phyloP scores from a whole-genome alignment of 2,329 filamentous ascomycete species.

The Monilinia vaccinii-corymbosi region DNA sequence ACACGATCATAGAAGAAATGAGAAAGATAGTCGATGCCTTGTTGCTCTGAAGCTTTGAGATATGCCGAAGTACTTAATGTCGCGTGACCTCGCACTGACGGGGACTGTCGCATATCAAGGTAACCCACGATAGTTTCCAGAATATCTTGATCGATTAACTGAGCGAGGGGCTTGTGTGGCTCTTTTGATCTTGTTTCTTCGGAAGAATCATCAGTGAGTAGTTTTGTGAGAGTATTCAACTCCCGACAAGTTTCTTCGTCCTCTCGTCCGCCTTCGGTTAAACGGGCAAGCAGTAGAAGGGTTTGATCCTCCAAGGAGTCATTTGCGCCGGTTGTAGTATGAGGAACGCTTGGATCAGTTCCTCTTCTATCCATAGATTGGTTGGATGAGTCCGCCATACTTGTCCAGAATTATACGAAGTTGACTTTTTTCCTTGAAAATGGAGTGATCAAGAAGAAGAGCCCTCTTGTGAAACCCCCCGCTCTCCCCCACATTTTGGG shows the following conservation, averaged over 20 bases:
- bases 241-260: slow-evolving; percentile 59
- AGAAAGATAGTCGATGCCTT: slow-evolving; percentile 60
- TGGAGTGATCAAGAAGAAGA: neutral
- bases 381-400: slow-evolving; percentile 1
- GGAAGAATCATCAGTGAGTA: slow-evolving; percentile 43
- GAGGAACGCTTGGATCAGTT: slow-evolving; percentile 20
- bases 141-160: slow-evolving; percentile 61
- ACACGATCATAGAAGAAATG: slow-evolving; percentile 68
- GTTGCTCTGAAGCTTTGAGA: slow-evolving; percentile 65
- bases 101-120: slow-evolving; percentile 72
- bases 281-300: slow-evolving; percentile 59
- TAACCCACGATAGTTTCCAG: slow-evolving; percentile 81
- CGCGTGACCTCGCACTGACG: slow-evolving; percentile 69
- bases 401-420: neutral
- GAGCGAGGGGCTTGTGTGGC: slow-evolving; percentile 33
- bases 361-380: slow-evolving; percentile 3
- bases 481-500: neutral
- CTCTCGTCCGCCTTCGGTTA: slow-evolving; percentile 87
- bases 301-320: slow-evolving; percentile 26
- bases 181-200: slow-evolving; percentile 18
- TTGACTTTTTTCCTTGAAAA: neutral
- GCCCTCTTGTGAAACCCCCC: neutral
- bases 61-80: slow-evolving; percentile 76
- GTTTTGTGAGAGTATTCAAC: slow-evolving; percentile 48
- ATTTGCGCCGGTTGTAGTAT: slow-evolving; percentile 15